Conservation (phyloP, 768 basidiomycete genomes). For the Leccinellum rugosiceps region DNA sequence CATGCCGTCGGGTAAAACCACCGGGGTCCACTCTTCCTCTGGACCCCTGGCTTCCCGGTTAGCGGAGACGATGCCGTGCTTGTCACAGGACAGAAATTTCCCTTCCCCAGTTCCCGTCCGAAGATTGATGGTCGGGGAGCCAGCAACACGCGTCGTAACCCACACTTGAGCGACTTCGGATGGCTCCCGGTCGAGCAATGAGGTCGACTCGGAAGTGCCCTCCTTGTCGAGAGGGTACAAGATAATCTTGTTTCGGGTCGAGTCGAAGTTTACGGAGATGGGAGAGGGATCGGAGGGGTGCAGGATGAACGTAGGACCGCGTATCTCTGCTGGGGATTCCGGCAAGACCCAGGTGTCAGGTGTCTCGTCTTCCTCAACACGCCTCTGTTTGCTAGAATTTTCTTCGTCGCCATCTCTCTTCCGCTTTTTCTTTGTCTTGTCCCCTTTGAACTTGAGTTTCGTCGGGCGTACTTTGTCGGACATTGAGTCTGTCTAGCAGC, state of each 20-base stretch:
- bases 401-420: slow-evolving; percentile 56
- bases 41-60: slow-evolving; percentile 88
- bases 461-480: slow-evolving; percentile 58
- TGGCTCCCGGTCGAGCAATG: slow-evolving; percentile 65
- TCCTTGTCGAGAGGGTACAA: slow-evolving; percentile 64
- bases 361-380: slow-evolving; percentile 57
- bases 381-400: slow-evolving; percentile 42
- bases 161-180: slow-evolving; percentile 87
- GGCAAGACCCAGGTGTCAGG: slow-evolving; percentile 81
- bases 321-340: slow-evolving; percentile 66
- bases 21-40: slow-evolving; percentile 92
- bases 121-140: slow-evolving; percentile 79
- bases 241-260: slow-evolving; percentile 71
- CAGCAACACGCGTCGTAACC: slow-evolving; percentile 85
- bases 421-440: slow-evolving; percentile 80
- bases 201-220: slow-evolving; percentile 40
- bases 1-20: slow-evolving; percentile 80
- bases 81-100: slow-evolving; percentile 87
- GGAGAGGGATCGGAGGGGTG: slow-evolving; percentile 81
- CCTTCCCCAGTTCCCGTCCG: slow-evolving; percentile 86
- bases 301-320: slow-evolving; percentile 82
- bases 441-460: slow-evolving; percentile 87
- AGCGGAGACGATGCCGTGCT: slow-evolving; percentile 78
- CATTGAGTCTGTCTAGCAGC: slow-evolving; percentile 24
- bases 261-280: slow-evolving; percentile 73